phyloP scores from a whole-genome alignment of 805 yeast genomes.

The Danielia reshetovae region DNA sequence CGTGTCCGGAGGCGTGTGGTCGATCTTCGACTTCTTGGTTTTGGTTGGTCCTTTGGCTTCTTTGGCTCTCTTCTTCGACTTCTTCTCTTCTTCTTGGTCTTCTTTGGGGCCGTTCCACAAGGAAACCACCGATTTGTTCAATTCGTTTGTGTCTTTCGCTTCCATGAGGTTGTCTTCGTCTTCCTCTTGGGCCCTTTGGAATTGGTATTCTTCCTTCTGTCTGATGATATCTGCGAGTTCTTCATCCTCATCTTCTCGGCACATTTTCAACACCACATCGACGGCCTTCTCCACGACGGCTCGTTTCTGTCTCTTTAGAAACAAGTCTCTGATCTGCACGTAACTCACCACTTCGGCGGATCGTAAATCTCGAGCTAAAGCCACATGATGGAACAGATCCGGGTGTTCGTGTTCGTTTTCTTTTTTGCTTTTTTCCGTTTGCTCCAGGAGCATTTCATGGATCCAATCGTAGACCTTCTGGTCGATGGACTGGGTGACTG shows the following conservation, averaged over 20 bases:
- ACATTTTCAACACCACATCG: slow-evolving; percentile 51
- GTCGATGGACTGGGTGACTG: slow-evolving; percentile 34
- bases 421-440: slow-evolving; percentile 42
- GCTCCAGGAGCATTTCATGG: slow-evolving; percentile 56
- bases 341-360: slow-evolving; percentile 50
- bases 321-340: slow-evolving; percentile 62
- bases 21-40: slow-evolving; percentile 40
- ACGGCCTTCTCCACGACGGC: slow-evolving; percentile 59
- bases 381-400: slow-evolving; percentile 43
- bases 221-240: slow-evolving; percentile 43
- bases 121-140: slow-evolving; percentile 73
- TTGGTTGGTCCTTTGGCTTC: slow-evolving; percentile 35
- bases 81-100: slow-evolving; percentile 16
- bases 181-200: slow-evolving; percentile 20
- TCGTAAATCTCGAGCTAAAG: slow-evolving; percentile 58
- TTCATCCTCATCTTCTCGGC: slow-evolving; percentile 58
- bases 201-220: slow-evolving; percentile 11
- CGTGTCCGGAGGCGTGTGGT: slow-evolving; percentile 66
- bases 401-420: slow-evolving; percentile 22
- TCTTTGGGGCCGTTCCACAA: slow-evolving; percentile 49
- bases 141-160: slow-evolving; percentile 58
- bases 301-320: slow-evolving; percentile 67
- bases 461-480: slow-evolving; percentile 54
- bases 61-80: slow-evolving; percentile 50
- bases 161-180: slow-evolving; percentile 55